phyloP scores from a whole-genome alignment of 495 filamentous ascomycete genomes.

The Penicillium coprophilum region DNA sequence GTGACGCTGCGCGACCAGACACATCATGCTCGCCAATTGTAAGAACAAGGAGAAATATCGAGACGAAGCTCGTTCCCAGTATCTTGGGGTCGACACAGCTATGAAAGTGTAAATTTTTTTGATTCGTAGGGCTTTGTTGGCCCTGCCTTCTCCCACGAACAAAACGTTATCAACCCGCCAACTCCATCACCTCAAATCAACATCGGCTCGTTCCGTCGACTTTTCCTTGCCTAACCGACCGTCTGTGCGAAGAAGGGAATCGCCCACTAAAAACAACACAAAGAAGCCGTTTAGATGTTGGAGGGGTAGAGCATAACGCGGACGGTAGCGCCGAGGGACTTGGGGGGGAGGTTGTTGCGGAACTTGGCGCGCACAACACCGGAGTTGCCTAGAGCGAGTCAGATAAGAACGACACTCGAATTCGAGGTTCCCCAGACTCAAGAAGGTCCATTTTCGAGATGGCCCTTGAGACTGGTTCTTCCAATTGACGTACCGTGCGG shows the following conservation, averaged over 20 bases:
- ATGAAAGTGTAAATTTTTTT: slow-evolving; percentile 37
- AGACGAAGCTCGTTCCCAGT: slow-evolving; percentile 18
- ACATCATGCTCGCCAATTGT: slow-evolving; percentile 30
- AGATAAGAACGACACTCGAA: slow-evolving; percentile 9
- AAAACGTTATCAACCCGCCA: slow-evolving; percentile 47
- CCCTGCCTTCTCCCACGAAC: slow-evolving; percentile 50
- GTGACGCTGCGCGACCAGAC: slow-evolving; percentile 34
- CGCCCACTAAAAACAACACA: slow-evolving; percentile 40
- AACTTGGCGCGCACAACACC: slow-evolving; percentile 97
- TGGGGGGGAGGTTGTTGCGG: slow-evolving; percentile 87
- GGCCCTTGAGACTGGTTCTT: slow-evolving; percentile 1
- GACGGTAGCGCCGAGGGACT: slow-evolving; percentile 94
- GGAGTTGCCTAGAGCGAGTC: slow-evolving; percentile 70
- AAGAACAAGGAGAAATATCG: slow-evolving; percentile 30
- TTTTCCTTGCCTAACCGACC: slow-evolving; percentile 44
- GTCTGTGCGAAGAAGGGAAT: slow-evolving; percentile 46
- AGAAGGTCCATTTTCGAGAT: neutral
- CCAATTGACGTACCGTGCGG: slow-evolving; percentile 71
- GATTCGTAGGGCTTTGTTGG: slow-evolving; percentile 47
- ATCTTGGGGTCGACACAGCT: slow-evolving; percentile 18
- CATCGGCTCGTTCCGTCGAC: slow-evolving; percentile 46
- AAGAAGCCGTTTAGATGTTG: slow-evolving; percentile 48
- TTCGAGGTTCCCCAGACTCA: neutral
- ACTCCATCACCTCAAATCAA: slow-evolving; percentile 45
- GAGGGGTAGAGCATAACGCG: slow-evolving; percentile 99